phyloP scores from a whole-genome alignment of 495 filamentous ascomycete genomes.

The Penicillium diatomitis region DNA sequence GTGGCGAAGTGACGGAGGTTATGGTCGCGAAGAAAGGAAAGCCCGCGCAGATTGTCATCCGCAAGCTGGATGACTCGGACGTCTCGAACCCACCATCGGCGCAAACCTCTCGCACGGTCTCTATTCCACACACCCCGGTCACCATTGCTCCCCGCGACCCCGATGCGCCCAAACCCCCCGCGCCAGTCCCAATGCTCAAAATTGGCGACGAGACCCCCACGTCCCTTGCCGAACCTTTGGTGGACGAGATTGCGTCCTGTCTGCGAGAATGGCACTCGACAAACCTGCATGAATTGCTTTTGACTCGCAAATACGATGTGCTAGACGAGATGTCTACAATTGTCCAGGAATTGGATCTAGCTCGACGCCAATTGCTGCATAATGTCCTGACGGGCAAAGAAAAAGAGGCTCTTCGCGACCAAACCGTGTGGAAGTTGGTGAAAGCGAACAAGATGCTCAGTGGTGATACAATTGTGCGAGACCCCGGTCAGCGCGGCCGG shows the following conservation, averaged over 20 bases:
- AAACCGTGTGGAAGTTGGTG: slow-evolving; percentile 91
- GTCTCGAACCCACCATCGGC: slow-evolving; percentile 24
- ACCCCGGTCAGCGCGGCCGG: slow-evolving; percentile 71
- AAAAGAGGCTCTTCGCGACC: slow-evolving; percentile 62
- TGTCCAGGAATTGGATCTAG: slow-evolving; percentile 69
- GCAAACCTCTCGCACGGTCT: slow-evolving; percentile 18
- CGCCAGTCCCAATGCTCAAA: slow-evolving; percentile 94
- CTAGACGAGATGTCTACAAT: slow-evolving; percentile 75
- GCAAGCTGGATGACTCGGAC: slow-evolving; percentile 28
- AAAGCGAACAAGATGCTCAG: slow-evolving; percentile 85
- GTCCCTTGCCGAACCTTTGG: slow-evolving; percentile 78
- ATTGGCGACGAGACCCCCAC: slow-evolving; percentile 94
- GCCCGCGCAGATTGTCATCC: slow-evolving; percentile 34
- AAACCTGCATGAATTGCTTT: slow-evolving; percentile 86
- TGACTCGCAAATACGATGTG: slow-evolving; percentile 67
- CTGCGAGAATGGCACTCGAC: slow-evolving; percentile 97
- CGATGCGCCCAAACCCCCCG: slow-evolving; percentile 66
- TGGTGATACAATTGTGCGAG: slow-evolving; percentile 87
- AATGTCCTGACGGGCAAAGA: slow-evolving; percentile 84
- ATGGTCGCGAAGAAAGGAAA: slow-evolving; percentile 34
- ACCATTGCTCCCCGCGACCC: slow-evolving; percentile 33
- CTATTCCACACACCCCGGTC: slow-evolving; percentile 30
- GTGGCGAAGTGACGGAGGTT: slow-evolving; percentile 29
- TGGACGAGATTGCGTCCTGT: slow-evolving; percentile 95
- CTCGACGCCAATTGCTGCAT: slow-evolving; percentile 82